Evolutionary conservation across 352 stramenopile genomes (phyloP).

Genomic region (Globisporangium perplexum): DNA sequence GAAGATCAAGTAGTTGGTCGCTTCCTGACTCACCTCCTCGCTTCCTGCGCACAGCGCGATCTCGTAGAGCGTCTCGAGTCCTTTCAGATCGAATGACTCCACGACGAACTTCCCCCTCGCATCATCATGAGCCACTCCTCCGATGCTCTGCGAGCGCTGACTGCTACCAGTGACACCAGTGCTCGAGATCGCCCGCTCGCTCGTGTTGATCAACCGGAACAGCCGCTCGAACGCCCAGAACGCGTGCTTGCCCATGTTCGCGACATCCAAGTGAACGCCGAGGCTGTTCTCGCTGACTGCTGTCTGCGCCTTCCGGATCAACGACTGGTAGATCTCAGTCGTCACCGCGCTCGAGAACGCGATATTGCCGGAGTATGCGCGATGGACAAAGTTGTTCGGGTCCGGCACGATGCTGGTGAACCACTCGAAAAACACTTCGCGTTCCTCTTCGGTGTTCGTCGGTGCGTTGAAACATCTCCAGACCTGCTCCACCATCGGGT

Average conservation of each 20-base stretch:
- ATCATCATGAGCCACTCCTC: conserved; percentile 5
- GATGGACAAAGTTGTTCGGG: conserved; percentile 65
- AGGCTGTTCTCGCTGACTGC: neutral
- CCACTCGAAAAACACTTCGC: conserved; percentile 73
- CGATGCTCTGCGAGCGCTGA: conserved; percentile 3
- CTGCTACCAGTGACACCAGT: conserved; percentile 8
- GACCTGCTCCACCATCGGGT: conserved; percentile 47
- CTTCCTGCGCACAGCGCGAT: conserved; percentile 33
- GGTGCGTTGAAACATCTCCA: conserved; percentile 49
- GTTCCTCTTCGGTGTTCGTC: conserved; percentile 27
- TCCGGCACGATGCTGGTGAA: conserved; percentile 59
- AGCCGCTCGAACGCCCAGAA: conserved; percentile 55
- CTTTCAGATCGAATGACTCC: conserved; percentile 54
- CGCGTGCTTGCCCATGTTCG: conserved; percentile 40
- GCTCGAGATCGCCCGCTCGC: conserved; percentile 30
- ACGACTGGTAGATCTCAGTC: conserved; percentile 39
- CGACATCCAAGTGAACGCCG: conserved; percentile 39
- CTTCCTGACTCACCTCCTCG: conserved; percentile 41
- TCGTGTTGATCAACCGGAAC: conserved; percentile 64
- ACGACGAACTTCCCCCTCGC: conserved; percentile 36
- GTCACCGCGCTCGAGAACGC: conserved; percentile 49
- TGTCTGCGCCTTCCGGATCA: conserved; percentile 22
- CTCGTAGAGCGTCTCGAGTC: conserved; percentile 53
- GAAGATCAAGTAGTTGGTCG: conserved; percentile 66
- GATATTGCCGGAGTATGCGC: conserved; percentile 51